Conservation (phyloP, 305 asterid genomes). For the Fraxinus angustifolia region DNA sequence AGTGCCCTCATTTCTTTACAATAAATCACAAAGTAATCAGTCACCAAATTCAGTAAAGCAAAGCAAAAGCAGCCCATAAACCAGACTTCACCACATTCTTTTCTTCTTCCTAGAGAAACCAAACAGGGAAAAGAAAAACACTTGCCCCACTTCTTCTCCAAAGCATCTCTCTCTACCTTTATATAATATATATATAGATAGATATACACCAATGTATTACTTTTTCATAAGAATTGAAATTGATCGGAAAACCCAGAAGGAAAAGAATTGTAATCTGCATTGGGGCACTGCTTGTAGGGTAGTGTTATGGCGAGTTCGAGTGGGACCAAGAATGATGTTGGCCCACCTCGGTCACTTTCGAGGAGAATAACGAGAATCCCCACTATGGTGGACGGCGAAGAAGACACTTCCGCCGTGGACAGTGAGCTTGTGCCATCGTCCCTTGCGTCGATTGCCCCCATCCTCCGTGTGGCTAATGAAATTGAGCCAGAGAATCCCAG, state of each 20-base stretch:
- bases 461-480: conserved; percentile 93
- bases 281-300: conserved; percentile 16
- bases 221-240: conserved; percentile 26
- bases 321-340: conserved; percentile 67
- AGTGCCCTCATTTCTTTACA: conserved; percentile 26
- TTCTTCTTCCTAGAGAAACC: conserved; percentile 58
- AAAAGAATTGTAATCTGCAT: conserved; percentile 14
- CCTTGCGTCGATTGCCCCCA: conserved; percentile 76
- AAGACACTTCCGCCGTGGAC: conserved; percentile 57
- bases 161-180: conserved; percentile 43
- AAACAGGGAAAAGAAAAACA: conserved; percentile 25
- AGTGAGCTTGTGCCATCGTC: conserved; percentile 97
- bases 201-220: conserved; percentile 23
- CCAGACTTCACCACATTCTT: conserved; percentile 48
- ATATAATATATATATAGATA: conserved; percentile 8
- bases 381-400: conserved; percentile 62
- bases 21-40: conserved; percentile 7
- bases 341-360: conserved; percentile 54
- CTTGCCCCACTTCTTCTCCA: conserved; percentile 57
- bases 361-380: conserved; percentile 56
- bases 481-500: conserved; percentile 59
- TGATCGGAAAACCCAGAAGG: conserved; percentile 11
- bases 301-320: conserved; percentile 82
- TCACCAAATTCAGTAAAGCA: conserved; percentile 30
- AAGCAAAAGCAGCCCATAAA: conserved; percentile 20